Evolutionary conservation across 2,329 filamentous ascomycete species (phyloP).

Genomic region (Paecilomyces variotii): DNA sequence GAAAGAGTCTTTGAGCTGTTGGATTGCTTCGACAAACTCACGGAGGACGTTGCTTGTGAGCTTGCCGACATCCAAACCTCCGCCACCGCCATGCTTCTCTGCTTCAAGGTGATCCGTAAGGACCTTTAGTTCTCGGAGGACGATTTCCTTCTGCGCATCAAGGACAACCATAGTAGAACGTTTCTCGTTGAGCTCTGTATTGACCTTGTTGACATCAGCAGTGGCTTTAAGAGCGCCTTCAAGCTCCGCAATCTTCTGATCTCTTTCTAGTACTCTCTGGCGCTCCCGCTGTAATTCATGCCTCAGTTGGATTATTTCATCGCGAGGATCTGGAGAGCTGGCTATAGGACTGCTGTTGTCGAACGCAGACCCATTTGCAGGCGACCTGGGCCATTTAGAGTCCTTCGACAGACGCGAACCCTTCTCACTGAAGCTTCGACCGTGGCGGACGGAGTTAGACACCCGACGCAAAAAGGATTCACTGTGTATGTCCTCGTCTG

Average conservation of each 20-base stretch:
- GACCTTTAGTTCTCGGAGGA: slow-evolving; percentile 83
- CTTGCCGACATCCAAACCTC: slow-evolving; percentile 69
- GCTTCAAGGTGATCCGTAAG: slow-evolving; percentile 80
- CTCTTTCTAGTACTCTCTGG: slow-evolving; percentile 75
- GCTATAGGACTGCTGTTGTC: slow-evolving; percentile 68
- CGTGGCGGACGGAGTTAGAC: slow-evolving; percentile 89
- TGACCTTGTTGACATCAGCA: slow-evolving; percentile 63
- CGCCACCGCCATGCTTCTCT: slow-evolving; percentile 67
- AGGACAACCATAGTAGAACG: slow-evolving; percentile 90
- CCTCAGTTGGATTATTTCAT: slow-evolving; percentile 58
- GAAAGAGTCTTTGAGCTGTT: slow-evolving; percentile 73
- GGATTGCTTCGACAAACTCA: slow-evolving; percentile 55
- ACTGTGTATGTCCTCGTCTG: slow-evolving; percentile 49
- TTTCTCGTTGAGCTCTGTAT: slow-evolving; percentile 84
- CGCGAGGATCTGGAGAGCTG: slow-evolving; percentile 45
- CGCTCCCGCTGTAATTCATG: slow-evolving; percentile 76
- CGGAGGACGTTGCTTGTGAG: slow-evolving; percentile 55
- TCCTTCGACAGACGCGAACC: slow-evolving; percentile 53
- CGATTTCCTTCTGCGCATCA: slow-evolving; percentile 90
- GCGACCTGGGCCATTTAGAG: slow-evolving; percentile 62
- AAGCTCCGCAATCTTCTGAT: slow-evolving; percentile 78
- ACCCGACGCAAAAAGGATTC: slow-evolving; percentile 79
- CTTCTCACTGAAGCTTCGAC: slow-evolving; percentile 72
- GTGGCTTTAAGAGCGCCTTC: slow-evolving; percentile 51
- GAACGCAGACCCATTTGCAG: slow-evolving; percentile 45